Conservation (phyloP, 1,284 basidiomycete genomes). For the Xerocomus amazonicus region DNA sequence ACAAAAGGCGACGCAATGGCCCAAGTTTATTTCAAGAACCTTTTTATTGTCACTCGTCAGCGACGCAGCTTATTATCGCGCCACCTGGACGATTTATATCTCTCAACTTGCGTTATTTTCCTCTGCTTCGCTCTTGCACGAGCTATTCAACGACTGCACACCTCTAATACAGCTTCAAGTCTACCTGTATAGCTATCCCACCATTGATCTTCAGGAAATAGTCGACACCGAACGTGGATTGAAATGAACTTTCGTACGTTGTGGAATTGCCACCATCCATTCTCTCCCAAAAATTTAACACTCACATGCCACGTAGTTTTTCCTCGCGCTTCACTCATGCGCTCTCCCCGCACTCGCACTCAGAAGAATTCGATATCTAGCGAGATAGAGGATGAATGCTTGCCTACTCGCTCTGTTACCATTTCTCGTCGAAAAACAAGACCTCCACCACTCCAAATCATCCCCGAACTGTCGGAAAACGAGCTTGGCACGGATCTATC, state of each 20-base stretch:
- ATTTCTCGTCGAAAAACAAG: conserved; percentile 14
- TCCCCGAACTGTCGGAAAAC: conserved; percentile 29
- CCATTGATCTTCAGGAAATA: neutral
- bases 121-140: conserved; percentile 7
- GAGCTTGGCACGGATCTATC: conserved; percentile 7
- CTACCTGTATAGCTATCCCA: neutral
- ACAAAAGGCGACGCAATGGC: conserved; percentile 27
- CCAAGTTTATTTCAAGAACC: neutral
- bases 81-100: conserved; percentile 19
- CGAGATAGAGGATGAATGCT: conserved; percentile 6
- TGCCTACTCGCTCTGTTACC: conserved; percentile 6
- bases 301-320: conserved; percentile 18
- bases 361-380: conserved; percentile 18
- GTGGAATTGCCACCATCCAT: neutral
- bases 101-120: neutral
- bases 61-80: conserved; percentile 8
- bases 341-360: conserved; percentile 21
- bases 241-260: conserved; percentile 25
- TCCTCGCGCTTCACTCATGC: conserved; percentile 24
- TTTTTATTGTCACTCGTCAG: conserved; percentile 17
- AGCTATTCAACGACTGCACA: neutral
- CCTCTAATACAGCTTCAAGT: neutral
- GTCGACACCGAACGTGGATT: conserved; percentile 4
- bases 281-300: neutral
- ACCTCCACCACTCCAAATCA: conserved; percentile 33